Evolutionary conservation across 2,329 filamentous ascomycete species (phyloP).

Genomic region (Cytospora piceicola): DNA sequence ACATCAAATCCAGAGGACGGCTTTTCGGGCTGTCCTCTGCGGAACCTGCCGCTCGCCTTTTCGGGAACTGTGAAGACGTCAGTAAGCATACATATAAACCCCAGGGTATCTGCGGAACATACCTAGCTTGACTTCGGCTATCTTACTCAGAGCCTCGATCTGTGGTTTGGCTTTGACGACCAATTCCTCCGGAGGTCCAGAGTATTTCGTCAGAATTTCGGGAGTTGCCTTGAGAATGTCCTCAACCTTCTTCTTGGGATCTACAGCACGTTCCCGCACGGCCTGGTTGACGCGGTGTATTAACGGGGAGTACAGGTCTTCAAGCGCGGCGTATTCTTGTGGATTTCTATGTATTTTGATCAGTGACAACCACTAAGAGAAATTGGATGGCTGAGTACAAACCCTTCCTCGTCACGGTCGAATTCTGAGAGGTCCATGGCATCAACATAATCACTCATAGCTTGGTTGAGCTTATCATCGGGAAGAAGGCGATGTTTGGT

Average conservation of each 20-base stretch:
- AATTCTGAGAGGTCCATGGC: slow-evolving; percentile 82
- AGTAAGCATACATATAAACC: slow-evolving; percentile 1
- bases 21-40: slow-evolving; percentile 69
- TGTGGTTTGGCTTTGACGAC: slow-evolving; percentile 58
- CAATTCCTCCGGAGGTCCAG: slow-evolving; percentile 71
- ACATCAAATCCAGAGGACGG: slow-evolving; percentile 91
- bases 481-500: slow-evolving; percentile 85
- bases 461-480: slow-evolving; percentile 69
- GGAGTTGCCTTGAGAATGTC: slow-evolving; percentile 49
- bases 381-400: slow-evolving; percentile 35
- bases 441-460: slow-evolving; percentile 92
- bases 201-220: slow-evolving; percentile 71
- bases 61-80: slow-evolving; percentile 64
- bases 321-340: slow-evolving; percentile 73
- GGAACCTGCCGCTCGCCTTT: slow-evolving; percentile 74
- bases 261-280: slow-evolving; percentile 78
- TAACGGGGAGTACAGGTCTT: slow-evolving; percentile 81
- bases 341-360: slow-evolving; percentile 39
- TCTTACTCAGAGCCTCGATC: slow-evolving; percentile 68
- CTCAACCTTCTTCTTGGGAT: slow-evolving; percentile 67
- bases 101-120: slow-evolving; percentile 29
- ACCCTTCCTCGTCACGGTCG: slow-evolving; percentile 76
- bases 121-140: slow-evolving; percentile 84
- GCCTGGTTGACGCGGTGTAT: slow-evolving; percentile 90
- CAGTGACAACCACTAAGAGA: neutral